A percentile compares a stretch with the other conserved stretches of the same genome.
Conservation (phyloP, 163 green algal species). For the Chlamydomonas reinhardtii region DNA sequence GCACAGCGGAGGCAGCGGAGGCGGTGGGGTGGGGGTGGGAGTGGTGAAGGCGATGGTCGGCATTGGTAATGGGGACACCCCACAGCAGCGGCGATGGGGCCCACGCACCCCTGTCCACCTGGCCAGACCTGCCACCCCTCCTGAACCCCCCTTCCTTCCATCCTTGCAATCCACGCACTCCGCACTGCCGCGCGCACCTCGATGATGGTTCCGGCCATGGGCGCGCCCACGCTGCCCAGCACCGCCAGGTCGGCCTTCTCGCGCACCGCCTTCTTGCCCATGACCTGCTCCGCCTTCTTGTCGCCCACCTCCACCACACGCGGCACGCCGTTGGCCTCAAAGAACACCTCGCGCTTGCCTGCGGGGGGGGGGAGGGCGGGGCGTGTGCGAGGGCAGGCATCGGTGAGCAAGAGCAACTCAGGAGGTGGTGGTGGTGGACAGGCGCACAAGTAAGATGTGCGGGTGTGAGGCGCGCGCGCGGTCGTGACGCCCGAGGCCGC, state of each 20-base stretch:
- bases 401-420: background rate
- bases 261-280: slow-evolving; percentile 67
- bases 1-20: background rate
- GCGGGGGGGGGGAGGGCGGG: background rate
- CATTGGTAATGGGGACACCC: too few species aligned
- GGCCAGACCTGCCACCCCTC: too few species aligned
- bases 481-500: too few species aligned
- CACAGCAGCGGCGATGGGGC: too few species aligned
- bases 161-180: background rate
- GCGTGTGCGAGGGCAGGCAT: too few species aligned
- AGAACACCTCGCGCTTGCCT: slow-evolving; percentile 90
- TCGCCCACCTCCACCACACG: slow-evolving; percentile 91
- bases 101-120: too few species aligned
- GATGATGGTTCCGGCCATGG: slow-evolving; percentile 93
- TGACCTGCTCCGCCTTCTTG: slow-evolving; percentile 48
- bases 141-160: too few species aligned
- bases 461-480: too few species aligned
- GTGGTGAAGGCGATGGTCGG: background rate
- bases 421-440: too few species aligned
- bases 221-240: slow-evolving; percentile 80
- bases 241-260: slow-evolving; percentile 64
- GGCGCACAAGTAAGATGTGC: too few species aligned
- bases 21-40: background rate
- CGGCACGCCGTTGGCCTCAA: slow-evolving; percentile 94
- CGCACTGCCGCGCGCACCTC: slow-evolving; percentile 72